Evolutionary conservation across 148 eudicot genomes (phyloP).

Genomic region (Diospyros kaki): DNA sequence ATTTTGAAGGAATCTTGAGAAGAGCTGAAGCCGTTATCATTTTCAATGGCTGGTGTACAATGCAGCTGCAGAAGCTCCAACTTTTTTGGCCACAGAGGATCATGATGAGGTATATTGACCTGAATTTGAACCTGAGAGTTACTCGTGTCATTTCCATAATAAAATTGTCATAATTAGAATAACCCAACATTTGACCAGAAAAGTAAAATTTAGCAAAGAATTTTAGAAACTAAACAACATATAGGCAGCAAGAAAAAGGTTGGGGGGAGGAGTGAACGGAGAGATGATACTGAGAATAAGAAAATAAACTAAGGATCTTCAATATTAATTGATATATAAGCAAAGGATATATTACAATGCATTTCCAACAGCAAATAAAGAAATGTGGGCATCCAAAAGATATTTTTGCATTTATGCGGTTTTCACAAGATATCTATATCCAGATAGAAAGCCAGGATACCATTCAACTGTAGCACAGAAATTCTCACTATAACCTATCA

Average conservation of each 20-base stretch:
- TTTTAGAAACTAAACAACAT: neutral
- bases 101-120: slow-evolving; percentile 49
- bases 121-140: slow-evolving; percentile 50
- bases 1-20: slow-evolving; percentile 49
- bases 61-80: slow-evolving; percentile 55
- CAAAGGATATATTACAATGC: neutral
- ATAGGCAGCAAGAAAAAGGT: neutral
- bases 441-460: no score
- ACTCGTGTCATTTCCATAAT: slow-evolving; percentile 11
- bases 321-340: neutral
- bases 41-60: slow-evolving; percentile 42
- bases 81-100: slow-evolving; percentile 51
- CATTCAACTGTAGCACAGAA: no score
- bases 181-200: neutral
- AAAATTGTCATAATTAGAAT: neutral
- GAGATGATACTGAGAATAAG: neutral
- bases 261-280: neutral
- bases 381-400: neutral
- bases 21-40: slow-evolving; percentile 38
- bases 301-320: neutral
- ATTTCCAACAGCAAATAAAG: neutral
- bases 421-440: neutral
- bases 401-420: neutral
- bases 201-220: neutral
- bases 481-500: no score